Percentiles rank a stretch among this genome's conserved stretches.
phyloP scores from a whole-genome alignment of 2,329 filamentous ascomycete species.

The Fusarium falciforme region DNA sequence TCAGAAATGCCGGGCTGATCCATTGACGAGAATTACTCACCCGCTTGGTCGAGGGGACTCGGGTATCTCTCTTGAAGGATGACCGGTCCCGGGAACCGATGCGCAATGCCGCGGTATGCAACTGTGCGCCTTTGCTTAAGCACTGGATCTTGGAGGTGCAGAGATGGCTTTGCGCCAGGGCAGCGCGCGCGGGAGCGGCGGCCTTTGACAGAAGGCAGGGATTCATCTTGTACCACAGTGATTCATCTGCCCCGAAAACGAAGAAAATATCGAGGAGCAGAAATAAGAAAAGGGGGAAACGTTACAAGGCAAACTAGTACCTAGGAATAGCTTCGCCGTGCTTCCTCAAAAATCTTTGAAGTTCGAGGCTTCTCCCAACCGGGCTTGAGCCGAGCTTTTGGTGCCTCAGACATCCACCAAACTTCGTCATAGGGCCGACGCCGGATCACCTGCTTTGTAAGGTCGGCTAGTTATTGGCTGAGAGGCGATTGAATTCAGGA shows the following conservation, averaged over 20 bases:
- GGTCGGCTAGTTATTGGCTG: constrained; percentile 28
- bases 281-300: constrained; percentile 22
- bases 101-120: constrained; percentile 48
- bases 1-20: constrained; percentile 27
- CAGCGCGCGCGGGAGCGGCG: constrained; percentile 56
- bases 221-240: constrained; percentile 56
- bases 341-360: constrained; percentile 39
- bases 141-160: constrained; percentile 56
- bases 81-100: constrained; percentile 32
- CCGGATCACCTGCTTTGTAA: constrained; percentile 27
- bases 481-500: constrained; percentile 8
- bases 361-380: constrained; percentile 47
- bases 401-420: constrained; percentile 44
- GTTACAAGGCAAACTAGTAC: constrained; percentile 15
- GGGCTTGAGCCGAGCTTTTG: constrained; percentile 42
- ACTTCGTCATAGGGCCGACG: constrained; percentile 46
- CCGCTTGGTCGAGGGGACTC: constrained; percentile 37
- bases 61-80: constrained; percentile 26
- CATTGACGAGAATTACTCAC: constrained; percentile 41
- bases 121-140: constrained; percentile 52
- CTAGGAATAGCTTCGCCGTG: constrained; percentile 24
- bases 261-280: constrained; percentile 22
- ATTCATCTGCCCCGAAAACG: constrained; percentile 44
- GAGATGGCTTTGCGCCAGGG: constrained; percentile 57
- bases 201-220: constrained; percentile 60